Percentiles rank a stretch among this genome's conserved stretches.
These are phyloP conservation scores for Vitis hybrid DNA, from an alignment of 177 flowering plant species.

Conservation along the genomic window DNA sequence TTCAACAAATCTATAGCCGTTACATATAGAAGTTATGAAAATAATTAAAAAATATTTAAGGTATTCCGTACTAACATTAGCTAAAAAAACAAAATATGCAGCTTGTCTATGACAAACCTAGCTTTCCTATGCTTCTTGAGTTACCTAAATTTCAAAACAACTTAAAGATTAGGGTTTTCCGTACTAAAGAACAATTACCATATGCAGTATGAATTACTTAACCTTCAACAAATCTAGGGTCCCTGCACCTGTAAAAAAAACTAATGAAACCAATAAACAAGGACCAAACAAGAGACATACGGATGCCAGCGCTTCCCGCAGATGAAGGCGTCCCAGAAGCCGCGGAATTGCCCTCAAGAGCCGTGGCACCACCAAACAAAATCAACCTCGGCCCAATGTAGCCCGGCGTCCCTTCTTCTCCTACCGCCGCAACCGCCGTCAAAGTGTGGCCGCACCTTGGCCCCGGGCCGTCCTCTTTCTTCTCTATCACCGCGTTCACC, in stretches of 20 bases:
- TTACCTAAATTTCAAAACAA: neutral
- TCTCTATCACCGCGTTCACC: constrained; percentile 78
- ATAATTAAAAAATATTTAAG: neutral
- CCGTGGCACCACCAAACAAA: constrained; percentile 96
- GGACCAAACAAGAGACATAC: constrained; percentile 43
- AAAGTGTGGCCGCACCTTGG: constrained; percentile 96
- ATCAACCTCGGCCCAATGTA: constrained; percentile 90
- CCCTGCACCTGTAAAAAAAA: neutral
- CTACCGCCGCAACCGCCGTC: constrained; percentile 93
- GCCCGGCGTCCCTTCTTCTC: constrained; percentile 89
- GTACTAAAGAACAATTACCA: neutral
- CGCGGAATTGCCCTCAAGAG: constrained; percentile 94
- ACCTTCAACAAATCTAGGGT: neutral
- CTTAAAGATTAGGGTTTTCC: neutral
- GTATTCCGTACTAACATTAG: neutral
- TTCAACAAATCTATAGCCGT: neutral
- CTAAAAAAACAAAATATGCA: neutral
- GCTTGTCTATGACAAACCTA: neutral
- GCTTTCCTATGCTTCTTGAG: neutral
- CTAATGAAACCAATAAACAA: neutral
- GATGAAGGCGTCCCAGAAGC: constrained; percentile 90
- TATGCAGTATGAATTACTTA: neutral
- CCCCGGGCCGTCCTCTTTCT: constrained; percentile 98
- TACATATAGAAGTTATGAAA: neutral
- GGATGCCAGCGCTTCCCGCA: constrained; percentile 93